phyloP scores from a whole-genome alignment of 805 yeast genomes.

The Metschnikowia orientalis region DNA sequence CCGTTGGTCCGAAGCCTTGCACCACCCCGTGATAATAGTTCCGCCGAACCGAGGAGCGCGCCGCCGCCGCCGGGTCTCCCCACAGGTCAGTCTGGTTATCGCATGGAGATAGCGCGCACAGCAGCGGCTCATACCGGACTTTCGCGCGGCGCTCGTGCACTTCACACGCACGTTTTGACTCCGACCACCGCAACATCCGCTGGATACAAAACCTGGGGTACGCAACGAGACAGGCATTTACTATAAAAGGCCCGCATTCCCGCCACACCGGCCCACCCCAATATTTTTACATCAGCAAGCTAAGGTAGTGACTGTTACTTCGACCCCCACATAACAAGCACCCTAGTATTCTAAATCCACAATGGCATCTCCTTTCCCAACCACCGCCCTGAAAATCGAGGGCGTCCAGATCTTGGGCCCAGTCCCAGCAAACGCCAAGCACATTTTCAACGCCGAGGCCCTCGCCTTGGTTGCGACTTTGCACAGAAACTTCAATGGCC shows the following conservation, averaged over 20 bases:
- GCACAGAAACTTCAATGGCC: constrained; percentile 66
- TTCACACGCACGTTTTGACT: constrained; percentile 17
- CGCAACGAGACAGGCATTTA: too few relatives aligned
- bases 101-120: constrained; percentile 7
- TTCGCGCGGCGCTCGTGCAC: too few relatives aligned
- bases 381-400: constrained; percentile 37
- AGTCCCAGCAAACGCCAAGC: constrained; percentile 44
- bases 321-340: too few relatives aligned
- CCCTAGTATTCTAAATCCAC: too few relatives aligned
- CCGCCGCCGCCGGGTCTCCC: too few relatives aligned
- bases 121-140: constrained; percentile 14
- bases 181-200: constrained; percentile 17
- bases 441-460: constrained; percentile 58
- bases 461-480: constrained; percentile 65
- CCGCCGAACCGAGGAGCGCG: constrained; percentile 12
- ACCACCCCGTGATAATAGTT: too few relatives aligned
- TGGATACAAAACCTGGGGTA: constrained; percentile 13
- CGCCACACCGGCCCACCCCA: too few relatives aligned
- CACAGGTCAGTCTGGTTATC: too few relatives aligned
- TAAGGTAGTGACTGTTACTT: too few relatives aligned
- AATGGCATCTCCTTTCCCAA: constrained; percentile 41
- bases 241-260: constrained; percentile 8
- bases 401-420: constrained; percentile 57
- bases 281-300: too few relatives aligned
- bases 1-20: too few relatives aligned